Base-by-base conservation (phyloP, 129 eudicot genomes). In the Chrysanthemum makinoi region DNA sequence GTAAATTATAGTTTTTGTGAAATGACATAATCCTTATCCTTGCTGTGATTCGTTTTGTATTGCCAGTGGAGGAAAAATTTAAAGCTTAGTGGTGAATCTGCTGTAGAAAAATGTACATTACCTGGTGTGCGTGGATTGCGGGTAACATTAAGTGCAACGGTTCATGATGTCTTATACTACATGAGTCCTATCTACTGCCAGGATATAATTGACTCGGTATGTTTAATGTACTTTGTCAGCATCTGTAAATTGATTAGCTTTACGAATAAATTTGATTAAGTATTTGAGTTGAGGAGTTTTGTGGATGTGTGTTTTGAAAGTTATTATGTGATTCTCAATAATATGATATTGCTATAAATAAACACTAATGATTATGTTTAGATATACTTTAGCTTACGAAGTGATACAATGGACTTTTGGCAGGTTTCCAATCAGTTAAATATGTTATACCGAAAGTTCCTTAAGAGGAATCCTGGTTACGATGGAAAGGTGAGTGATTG, bases 161-260 rank as follows among this genome's bases (percentile, higher is more conserved):
- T 88, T 86, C 98, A 94, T 73, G 97, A 94, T 79, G 88, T 94
- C 30, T 78, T 94, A 68, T 94, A 90, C 85, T 94, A 94, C 88
- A 94, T 94, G 98, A 94, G 98, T 86, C 98, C 98, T 49, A 87
- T 94, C 75, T 87, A 94, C 74, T 89, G 98, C 88, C 98, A 94
- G 80, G 93, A 83, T 70, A 94, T 94, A 58, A 90, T 94, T 77
- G 87, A 94, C 79, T 94, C 98, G 82, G 98, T 94, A 84, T 54
- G 72, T 54, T 62, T 43, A 64, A 39, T 39, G 52, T 33, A 15
- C 64, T 12, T 59, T 35, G n/a, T 59, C 44, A 10, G 28, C 10
- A 10, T 59, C 26, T 59, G 44, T 3, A 13, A 60, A 60, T 60
- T 60, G 16, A 54, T 35, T 43, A 70, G 43, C 43, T 70, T 55